A percentile compares a stretch with the other conserved stretches of the same genome.
Conservation (phyloP, 495 filamentous ascomycete genomes). For the Trypethelium eluteriae region DNA sequence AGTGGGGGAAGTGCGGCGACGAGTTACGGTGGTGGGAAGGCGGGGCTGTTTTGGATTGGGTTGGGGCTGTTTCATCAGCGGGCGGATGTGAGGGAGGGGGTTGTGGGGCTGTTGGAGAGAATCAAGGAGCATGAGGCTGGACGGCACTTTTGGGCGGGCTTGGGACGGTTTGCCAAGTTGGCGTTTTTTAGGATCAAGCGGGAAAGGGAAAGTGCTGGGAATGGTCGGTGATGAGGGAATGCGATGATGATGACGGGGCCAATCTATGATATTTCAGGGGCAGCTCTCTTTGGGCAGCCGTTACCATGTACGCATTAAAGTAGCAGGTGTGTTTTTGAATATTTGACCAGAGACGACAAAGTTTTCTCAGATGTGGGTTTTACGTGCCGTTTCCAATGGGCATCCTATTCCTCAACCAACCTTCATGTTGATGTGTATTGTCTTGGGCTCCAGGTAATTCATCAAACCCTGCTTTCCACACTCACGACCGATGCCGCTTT, state of each 20-base stretch:
- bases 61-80: slow-evolving; percentile 92
- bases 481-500: slow-evolving; percentile 45
- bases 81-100: slow-evolving; percentile 64
- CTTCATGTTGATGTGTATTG: slow-evolving; percentile 41
- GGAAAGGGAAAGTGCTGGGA: slow-evolving; percentile 19
- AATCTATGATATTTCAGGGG: no score
- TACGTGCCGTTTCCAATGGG: neutral
- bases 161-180: slow-evolving; percentile 83
- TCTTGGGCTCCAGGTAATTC: slow-evolving; percentile 42
- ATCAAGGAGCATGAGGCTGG: slow-evolving; percentile 83
- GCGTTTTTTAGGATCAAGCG: slow-evolving; percentile 43
- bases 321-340: no score
- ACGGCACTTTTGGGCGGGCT: slow-evolving; percentile 79
- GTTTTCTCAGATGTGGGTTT: neutral
- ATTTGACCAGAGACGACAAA: no score
- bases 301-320: no score
- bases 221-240: no score
- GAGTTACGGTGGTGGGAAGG: neutral
- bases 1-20: slow-evolving; percentile 15
- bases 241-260: no score
- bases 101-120: slow-evolving; percentile 72
- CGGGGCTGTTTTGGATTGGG: slow-evolving; percentile 80
- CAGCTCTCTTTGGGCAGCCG: no score
- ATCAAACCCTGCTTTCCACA: slow-evolving; percentile 39
- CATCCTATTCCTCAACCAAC: neutral